These are phyloP conservation scores for Fusarium succisae DNA, from an alignment of 2,329 filamentous ascomycete genomes.

Conservation along the genomic window DNA sequence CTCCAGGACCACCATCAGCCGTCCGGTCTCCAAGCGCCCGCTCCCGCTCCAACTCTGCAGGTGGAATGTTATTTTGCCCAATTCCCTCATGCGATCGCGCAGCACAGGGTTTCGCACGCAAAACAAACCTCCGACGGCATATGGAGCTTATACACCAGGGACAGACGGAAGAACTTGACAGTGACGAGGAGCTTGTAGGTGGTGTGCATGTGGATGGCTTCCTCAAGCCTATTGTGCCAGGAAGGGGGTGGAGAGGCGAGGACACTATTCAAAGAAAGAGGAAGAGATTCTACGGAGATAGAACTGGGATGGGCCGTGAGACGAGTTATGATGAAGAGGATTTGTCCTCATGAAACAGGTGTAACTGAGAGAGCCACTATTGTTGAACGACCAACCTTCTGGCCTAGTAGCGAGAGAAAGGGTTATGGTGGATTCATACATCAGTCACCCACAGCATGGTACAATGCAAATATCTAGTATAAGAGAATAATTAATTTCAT, in stretches of 20 bases:
- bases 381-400: not conserved
- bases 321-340: slow-evolving; percentile 21
- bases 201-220: slow-evolving; percentile 76
- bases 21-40: slow-evolving; percentile 32
- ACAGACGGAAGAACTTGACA: slow-evolving; percentile 48
- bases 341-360: slow-evolving; percentile 6
- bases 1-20: slow-evolving; percentile 17
- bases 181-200: slow-evolving; percentile 66
- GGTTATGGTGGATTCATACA: not conserved
- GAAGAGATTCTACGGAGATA: slow-evolving; percentile 41
- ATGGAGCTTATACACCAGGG: slow-evolving; percentile 52
- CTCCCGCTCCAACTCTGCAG: slow-evolving; percentile 45
- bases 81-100: slow-evolving; percentile 50
- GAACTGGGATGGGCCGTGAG: slow-evolving; percentile 9
- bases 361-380: not conserved
- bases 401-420: not conserved
- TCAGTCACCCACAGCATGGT: not conserved
- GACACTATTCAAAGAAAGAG: slow-evolving; percentile 45
- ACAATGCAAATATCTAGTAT: not conserved
- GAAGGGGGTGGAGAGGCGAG: slow-evolving; percentile 58
- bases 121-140: slow-evolving; percentile 51
- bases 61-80: slow-evolving; percentile 50
- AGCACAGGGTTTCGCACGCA: slow-evolving; percentile 48
- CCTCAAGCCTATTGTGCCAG: slow-evolving; percentile 62
- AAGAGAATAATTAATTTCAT: not conserved